Evolutionary conservation across 208 protist species (phyloP).

Genomic region (Crithidia expoeki): DNA sequence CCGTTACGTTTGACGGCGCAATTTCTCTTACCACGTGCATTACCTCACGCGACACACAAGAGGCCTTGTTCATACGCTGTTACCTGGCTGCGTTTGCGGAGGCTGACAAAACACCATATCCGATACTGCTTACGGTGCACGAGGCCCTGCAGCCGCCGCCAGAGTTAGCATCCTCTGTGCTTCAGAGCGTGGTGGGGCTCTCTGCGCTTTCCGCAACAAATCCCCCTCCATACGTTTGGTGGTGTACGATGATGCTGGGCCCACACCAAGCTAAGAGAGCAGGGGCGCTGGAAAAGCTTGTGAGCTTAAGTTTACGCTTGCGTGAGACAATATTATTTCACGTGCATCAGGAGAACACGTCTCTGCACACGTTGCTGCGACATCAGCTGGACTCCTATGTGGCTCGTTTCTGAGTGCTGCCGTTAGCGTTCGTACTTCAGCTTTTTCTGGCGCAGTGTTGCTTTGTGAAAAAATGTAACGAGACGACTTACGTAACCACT

Average conservation of each 20-base stretch:
- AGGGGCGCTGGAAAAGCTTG: neutral
- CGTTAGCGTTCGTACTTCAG: neutral
- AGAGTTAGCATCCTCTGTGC: neutral
- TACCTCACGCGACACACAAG: neutral
- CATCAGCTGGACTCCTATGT: constrained; percentile 14
- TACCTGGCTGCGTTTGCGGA: constrained; percentile 17
- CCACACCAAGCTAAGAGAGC: neutral
- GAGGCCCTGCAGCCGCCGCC: constrained; percentile 9
- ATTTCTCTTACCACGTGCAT: constrained; percentile 12
- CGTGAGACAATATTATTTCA: constrained; percentile 15
- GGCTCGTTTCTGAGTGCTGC: neutral
- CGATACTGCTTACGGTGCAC: constrained; percentile 1
- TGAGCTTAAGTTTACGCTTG: neutral
- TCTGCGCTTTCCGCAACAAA: neutral
- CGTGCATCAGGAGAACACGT: constrained; percentile 11
- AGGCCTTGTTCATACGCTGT: constrained; percentile 4
- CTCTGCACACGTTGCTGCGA: constrained; percentile 1
- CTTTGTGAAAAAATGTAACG: neutral
- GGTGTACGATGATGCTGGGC: constrained; percentile 11
- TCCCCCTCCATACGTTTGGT: constrained; percentile 6
- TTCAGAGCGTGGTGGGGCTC: neutral
- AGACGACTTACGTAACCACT: too few species aligned
- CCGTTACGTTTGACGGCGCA: neutral
- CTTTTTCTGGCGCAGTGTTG: neutral
- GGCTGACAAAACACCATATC: neutral